A percentile compares a stretch with the other conserved stretches of the same genome.
These are phyloP conservation scores for Mortierella sp. DNA, from an alignment of 371 early-diverging fungal genomes.

Conservation along the genomic window DNA sequence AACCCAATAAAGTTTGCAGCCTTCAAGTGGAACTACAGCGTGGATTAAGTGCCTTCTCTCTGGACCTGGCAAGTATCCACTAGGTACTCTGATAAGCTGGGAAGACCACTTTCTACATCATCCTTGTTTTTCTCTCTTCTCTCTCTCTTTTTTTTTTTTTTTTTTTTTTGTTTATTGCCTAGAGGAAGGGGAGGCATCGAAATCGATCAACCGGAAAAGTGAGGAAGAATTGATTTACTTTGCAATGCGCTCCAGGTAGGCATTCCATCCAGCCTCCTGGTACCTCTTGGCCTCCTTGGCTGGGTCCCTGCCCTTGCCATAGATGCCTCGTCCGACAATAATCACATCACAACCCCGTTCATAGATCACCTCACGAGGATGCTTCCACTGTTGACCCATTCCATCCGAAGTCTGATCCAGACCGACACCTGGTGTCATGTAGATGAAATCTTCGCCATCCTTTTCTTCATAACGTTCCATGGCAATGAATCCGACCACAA, in stretches of 20 bases:
- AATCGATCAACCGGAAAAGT: too few species aligned
- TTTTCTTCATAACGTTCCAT: conserved; percentile 71
- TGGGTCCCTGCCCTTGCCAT: conserved; percentile 81
- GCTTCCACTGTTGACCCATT: conserved; percentile 95
- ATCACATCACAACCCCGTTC: conserved; percentile 92
- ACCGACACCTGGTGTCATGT: conserved; percentile 96
- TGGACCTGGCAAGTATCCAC: too few species aligned
- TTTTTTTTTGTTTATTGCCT: background rate
- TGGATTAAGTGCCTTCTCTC: too few species aligned
- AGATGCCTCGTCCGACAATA: conserved; percentile 97
- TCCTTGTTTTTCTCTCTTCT: too few species aligned
- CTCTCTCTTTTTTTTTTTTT: too few species aligned
- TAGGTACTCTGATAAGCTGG: too few species aligned
- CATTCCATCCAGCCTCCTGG: conserved; percentile 94
- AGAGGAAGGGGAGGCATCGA: too few species aligned
- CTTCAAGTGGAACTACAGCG: too few species aligned
- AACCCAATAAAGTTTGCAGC: too few species aligned
- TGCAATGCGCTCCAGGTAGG: conserved; percentile 78
- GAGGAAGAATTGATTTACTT: too few species aligned
- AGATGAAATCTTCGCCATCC: conserved; percentile 83
- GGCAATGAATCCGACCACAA: conserved; percentile 96
- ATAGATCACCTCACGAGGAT: conserved; percentile 87
- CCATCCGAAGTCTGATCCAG: conserved; percentile 85
- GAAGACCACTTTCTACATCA: too few species aligned
- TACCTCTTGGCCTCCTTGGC: conserved; percentile 82